Base-by-base conservation (phyloP, 192 early-diverging fungal species). In the Podila horticola region DNA sequence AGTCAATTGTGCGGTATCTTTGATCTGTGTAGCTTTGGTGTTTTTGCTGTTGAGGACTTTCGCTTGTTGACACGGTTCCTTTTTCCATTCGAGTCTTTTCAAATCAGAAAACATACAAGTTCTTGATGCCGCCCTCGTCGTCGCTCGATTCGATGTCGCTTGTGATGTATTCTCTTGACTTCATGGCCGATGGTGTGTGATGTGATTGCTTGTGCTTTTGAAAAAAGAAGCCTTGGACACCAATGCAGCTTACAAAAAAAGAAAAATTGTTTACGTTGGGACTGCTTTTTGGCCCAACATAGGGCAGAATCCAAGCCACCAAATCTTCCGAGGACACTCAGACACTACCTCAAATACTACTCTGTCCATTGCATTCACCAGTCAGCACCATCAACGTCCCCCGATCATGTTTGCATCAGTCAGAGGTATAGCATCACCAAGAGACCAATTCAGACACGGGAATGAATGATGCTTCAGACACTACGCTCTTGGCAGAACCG, bases 91-190 rank as follows among this genome's bases (percentile, higher is more conserved):
- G 13, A 15, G 15, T 15, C 4, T 45, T 45, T 45, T 45, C 41
- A 12, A 45, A 45, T 45, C 20, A 22, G 9, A 63, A 34, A n/a
- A 65, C 36, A 26, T 79, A 79, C 76, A 79, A 22, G 61, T 65
- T 79, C 70, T 79, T 79, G 69, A 72, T 72, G 41, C 49, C 61
- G 38, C 68, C 75, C 31, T 79, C 75, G 59, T 79, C 76, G 36
- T 67, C 76, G 45, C 76, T 72, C 2, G 70, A 79, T 55, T 79
- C 76, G 38, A 64, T 36, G 36, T 79, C 76, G 55, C 76, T 79
- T 49, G 50, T n/a, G 66, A 79, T 29, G 60, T 45, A 13, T 60
- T 67, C 76, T 33, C 52, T 67, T 41, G 76, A 79, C 61, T 79
- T 79, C 52, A 55, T 55, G 52, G 20, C n/a, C 33, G 66, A 60